A percentile compares a stretch with the other conserved stretches of the same genome.
phyloP scores from a whole-genome alignment of 768 basidiomycete genomes.

The Nidularia pulvinata region DNA sequence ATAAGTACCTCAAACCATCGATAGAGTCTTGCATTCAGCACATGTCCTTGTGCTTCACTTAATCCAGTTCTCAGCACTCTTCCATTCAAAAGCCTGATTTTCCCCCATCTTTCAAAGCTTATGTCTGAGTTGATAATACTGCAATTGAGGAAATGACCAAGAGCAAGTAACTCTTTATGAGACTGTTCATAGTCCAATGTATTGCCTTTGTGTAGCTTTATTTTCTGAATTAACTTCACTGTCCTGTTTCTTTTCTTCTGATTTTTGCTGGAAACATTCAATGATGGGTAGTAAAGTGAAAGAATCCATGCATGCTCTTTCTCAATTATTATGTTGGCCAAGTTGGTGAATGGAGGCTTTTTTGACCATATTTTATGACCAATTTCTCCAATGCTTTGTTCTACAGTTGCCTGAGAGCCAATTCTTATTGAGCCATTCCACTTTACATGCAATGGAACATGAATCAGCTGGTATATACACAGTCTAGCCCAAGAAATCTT shows the following conservation, averaged over 20 bases:
- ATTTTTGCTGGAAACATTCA: neutral
- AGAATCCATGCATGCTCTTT: constrained; percentile 9
- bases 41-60: no score
- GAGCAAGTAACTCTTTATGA: neutral
- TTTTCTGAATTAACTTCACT: neutral
- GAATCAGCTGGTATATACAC: constrained; percentile 12
- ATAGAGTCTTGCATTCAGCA: neutral
- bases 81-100: neutral
- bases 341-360: constrained; percentile 11
- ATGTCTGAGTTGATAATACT: neutral
- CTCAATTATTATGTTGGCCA: constrained; percentile 12
- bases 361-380: constrained; percentile 9
- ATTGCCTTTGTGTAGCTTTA: neutral
- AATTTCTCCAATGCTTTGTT: constrained; percentile 9
- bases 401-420: constrained; percentile 12
- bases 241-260: neutral
- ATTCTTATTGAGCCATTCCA: constrained; percentile 16
- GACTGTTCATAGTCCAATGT: neutral
- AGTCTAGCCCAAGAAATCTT: constrained; percentile 6
- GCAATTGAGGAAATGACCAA: neutral
- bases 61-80: neutral
- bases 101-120: neutral
- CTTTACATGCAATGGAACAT: constrained; percentile 12
- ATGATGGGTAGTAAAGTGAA: constrained; percentile 5
- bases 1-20: neutral